These are phyloP conservation scores for Panus rudis DNA, from an alignment of 768 basidiomycete genomes.

Conservation along the genomic window DNA sequence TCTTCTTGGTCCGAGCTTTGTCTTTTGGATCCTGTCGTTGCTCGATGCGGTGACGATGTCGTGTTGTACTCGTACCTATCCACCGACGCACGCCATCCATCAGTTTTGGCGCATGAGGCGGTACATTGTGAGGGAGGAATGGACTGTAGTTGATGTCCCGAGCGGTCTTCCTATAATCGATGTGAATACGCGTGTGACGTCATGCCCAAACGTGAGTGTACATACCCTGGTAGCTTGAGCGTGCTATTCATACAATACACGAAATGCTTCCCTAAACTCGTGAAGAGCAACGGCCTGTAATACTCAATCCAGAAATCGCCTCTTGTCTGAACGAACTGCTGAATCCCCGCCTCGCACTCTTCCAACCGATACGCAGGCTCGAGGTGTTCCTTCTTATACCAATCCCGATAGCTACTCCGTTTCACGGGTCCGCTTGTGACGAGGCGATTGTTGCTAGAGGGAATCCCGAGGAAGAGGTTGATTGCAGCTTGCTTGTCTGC, in stretches of 20 bases:
- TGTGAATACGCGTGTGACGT: background rate
- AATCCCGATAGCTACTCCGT: conserved; percentile 73
- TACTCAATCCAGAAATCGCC: conserved; percentile 87
- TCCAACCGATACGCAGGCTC: conserved; percentile 58
- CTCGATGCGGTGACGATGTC: conserved; percentile 36
- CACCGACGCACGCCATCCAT: conserved; percentile 75
- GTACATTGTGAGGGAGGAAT: conserved; percentile 48
- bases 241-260: conserved; percentile 92
- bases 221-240: conserved; percentile 73
- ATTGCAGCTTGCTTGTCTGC: conserved; percentile 97
- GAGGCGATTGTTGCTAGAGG: conserved; percentile 39
- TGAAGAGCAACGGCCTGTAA: conserved; percentile 80
- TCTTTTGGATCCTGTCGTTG: conserved; percentile 23
- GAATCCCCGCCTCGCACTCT: conserved; percentile 56
- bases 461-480: conserved; percentile 89
- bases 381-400: conserved; percentile 75
- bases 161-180: conserved; percentile 51
- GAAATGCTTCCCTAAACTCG: conserved; percentile 81
- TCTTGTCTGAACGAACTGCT: conserved; percentile 48
- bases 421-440: conserved; percentile 38
- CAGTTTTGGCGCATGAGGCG: conserved; percentile 44
- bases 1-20: conserved; percentile 12
- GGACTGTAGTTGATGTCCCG: conserved; percentile 68
- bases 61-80: conserved; percentile 53
- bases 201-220: background rate